Percentiles rank a stretch among this genome's conserved stretches.
Conservation (phyloP, 2,329 filamentous ascomycete species). For the Pseudogymnoascus sp. region DNA sequence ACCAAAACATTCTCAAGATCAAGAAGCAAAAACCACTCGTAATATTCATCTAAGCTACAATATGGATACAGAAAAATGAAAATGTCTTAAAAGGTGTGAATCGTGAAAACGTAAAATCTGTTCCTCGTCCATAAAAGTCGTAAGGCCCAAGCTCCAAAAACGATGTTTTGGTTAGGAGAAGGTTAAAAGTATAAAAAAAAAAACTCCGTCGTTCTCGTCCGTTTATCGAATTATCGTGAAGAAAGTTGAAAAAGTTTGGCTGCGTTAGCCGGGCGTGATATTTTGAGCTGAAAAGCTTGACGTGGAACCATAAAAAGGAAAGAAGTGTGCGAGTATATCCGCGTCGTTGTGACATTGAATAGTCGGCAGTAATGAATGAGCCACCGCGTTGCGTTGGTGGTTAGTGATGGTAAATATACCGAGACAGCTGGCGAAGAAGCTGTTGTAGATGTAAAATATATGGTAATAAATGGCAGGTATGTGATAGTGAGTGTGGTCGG, state of each 20-base stretch:
- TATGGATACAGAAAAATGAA: constrained; percentile 2
- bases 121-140: constrained; percentile 3
- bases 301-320: constrained; percentile 1
- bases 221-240: constrained; percentile 4
- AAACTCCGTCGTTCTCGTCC: constrained; percentile 4
- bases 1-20: not conserved
- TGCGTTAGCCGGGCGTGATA: constrained; percentile 3
- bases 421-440: not conserved
- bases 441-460: constrained; percentile 3
- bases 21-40: not conserved
- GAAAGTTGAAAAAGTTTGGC: not conserved
- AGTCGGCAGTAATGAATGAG: not conserved
- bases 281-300: constrained; percentile 3
- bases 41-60: constrained; percentile 5
- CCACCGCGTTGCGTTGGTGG: not conserved
- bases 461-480: not conserved
- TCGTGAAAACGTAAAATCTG: constrained; percentile 4
- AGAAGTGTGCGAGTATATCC: not conserved
- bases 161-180: constrained; percentile 4
- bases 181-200: not conserved
- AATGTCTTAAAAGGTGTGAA: constrained; percentile 6
- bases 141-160: constrained; percentile 4
- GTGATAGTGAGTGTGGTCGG: not conserved
- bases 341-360: not conserved
- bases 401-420: constrained; percentile 1